A percentile compares a stretch with the other conserved stretches of the same genome.
phyloP scores from a whole-genome alignment of 139 green algal species.

The Ulvella scutata region DNA sequence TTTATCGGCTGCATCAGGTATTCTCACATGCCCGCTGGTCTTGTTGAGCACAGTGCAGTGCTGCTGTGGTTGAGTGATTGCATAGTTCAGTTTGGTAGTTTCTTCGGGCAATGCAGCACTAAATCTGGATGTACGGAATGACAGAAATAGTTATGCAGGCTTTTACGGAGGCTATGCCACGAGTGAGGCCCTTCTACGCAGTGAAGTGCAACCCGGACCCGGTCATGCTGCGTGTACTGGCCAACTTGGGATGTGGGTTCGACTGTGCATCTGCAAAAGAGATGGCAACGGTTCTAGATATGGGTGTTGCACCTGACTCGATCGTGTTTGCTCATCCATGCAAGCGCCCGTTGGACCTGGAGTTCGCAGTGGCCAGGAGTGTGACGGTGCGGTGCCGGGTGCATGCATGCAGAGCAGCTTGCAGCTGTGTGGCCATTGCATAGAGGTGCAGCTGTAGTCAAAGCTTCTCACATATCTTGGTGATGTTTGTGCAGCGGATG shows the following conservation, averaged over 20 bases:
- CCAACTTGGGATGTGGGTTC: constrained; percentile 77
- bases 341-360: constrained; percentile 78
- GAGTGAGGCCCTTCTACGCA: constrained; percentile 82
- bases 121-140: no score
- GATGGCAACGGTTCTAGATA: constrained; percentile 53
- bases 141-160: constrained; percentile 19
- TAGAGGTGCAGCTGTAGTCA: no score
- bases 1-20: constrained; percentile 53
- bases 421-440: no score
- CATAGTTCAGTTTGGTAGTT: no score
- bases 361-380: background rate
- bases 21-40: no score
- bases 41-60: no score
- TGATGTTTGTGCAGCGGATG: constrained; percentile 43
- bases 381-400: constrained; percentile 3
- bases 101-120: no score
- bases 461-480: no score
- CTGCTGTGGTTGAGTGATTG: no score
- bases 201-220: constrained; percentile 92
- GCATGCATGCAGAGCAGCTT: no score
- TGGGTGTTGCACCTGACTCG: constrained; percentile 53
- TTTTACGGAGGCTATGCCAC: constrained; percentile 66
- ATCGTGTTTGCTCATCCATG: constrained; percentile 92
- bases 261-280: constrained; percentile 85
- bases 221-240: constrained; percentile 63